Evolutionary conservation across 345 rosid genomes (phyloP), one percentile per base, ranked within the genome.

Genomic region (Gossypium stocksii): DNA sequence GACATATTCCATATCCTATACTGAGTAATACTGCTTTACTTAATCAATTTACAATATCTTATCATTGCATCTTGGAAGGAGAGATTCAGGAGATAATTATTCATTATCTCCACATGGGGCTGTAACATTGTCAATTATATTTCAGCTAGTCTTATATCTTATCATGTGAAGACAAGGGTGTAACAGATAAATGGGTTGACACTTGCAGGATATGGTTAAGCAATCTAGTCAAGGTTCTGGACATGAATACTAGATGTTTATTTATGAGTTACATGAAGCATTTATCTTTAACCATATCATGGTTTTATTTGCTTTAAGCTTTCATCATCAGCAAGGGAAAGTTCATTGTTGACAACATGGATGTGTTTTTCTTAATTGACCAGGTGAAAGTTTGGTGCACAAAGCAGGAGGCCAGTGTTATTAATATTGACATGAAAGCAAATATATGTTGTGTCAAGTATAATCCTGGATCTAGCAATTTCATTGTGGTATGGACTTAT

Each of bases 341-440:
- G 46, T 69, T 51, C 45, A 9, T 29, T 10, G 45, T 27, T 27
- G 17, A 69, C 49, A 15, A 69, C 43, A 43, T 75, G 70, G 70
- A 66, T 56, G 56, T 72, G n/a, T 79, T 82, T 68, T 27, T 72
- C 17, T 70, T 16, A 70, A 54, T 62, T 19, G 66, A 83, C 67
- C 89, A 95, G 99, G 99, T 91, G 49, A 95, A 95, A 86, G 97
- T 95, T 81, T 95, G 98, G 99, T 91, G 99, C 90, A 93, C 92
- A 45, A 90, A 82, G 69, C 94, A 90, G 85, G 99, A 95, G 85
- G 93, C 96, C 61, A 95, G 99, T 45, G 97, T 91, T 80, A 85
- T 87, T 44, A 91, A 95, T 81, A 95, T 95, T 62, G 98, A 95
- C 86, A 89, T 95, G 99, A 95, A 93, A 83, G 98, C 99, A 51